Evolutionary conservation across 129 eudicot species (phyloP), one percentile per base, ranked within the genome.

Genomic region (Helichrysum umbraculigerum): DNA sequence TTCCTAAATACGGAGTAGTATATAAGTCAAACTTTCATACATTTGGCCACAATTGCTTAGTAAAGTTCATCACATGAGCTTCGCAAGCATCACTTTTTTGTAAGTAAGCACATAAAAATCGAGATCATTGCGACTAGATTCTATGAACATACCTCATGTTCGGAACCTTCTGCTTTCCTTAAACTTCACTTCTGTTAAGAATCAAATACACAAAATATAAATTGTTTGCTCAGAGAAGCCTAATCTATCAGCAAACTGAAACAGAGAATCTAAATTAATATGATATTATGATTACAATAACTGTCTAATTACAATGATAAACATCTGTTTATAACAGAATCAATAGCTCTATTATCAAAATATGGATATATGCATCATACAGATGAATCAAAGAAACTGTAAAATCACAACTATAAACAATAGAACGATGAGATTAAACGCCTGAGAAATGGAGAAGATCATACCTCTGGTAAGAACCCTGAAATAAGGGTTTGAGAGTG

Each of bases 111-210:
- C 17, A 16, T 2, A 5, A 33, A 32, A 8, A 16, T 30, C 2
- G 9, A 33, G 32, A 62, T 41, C 12, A 14, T 41, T 9, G 7
- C 33, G 1, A 7, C 7, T 21, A 20, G 2, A 59, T 44, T 75
- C 47, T 75, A 50, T 8, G 34, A 77, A 51, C 72, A 78, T 79
- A 83, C 86, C 86, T 83, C 86, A 83, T 83, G 33, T 64, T 69
- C 22, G 63, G 21, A 69, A 54, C 15, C 50, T 59, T 21, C 10
- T 51, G 58, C 72, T 78, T 71, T 69, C 17, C 32, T 79, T 58
- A 83, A 50, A 29, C 71, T 74, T 74, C 30, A 51, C 70, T 50
- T 30, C 86, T 78, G 80, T 25, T 0, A 68, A 59, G 11, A 72
- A 65, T 65, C 72, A 71, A 28, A 68, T 10, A 69, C 37, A 51